Evolutionary conservation across 192 early-diverging fungal species (phyloP), one percentile per base, ranked within the genome.

Genomic region (Backusella macrospora): DNA sequence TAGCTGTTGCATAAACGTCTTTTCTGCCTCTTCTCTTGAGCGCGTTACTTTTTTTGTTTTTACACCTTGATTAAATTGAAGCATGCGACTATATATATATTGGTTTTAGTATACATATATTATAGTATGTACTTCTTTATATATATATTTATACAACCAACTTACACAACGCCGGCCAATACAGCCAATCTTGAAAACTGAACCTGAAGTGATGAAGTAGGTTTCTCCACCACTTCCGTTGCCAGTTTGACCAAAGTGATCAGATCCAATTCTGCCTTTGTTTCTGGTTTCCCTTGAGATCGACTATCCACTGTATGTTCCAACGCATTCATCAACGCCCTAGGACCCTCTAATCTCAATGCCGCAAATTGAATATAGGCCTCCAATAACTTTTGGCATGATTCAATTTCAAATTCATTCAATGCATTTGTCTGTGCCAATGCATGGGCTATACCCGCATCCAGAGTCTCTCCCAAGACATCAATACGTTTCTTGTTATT

Each of bases 361-460:
- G 70, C 29, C 4, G 29, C 44, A 52, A 73, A 39, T 12, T 67
- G 62, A 18, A 67, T 42, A 18, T 59, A 38, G 0, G 71, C 64
- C 5, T 65, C 55, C n/a, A 72, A 14, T 47, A 76, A 21, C 3
- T 52, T 9, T 23, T 72, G 39, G 18, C 62, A 71, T n/a, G 43
- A 26, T 7, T 39, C 67, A 14, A 68, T 45, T 64, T 71, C 65
- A 68, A 80, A 72, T 37, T 63, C 70, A n/a, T 76, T 75, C 5
- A 72, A 37, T 18, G 45, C 26, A 5, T 52, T 80, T 3, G 74
- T 64, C 13, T 76, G 26, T 26, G 73, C 73, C 4, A 80, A 37
- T 34, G 45, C 70, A 70, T 80, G 74, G 8, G 78, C 74, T 8
- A 80, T 45, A 15, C 78, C 74, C 37, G 78, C 78, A 29, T 76